Base-by-base conservation (phyloP, 768 basidiomycete genomes). In the Panaeolus cyanescens region DNA sequence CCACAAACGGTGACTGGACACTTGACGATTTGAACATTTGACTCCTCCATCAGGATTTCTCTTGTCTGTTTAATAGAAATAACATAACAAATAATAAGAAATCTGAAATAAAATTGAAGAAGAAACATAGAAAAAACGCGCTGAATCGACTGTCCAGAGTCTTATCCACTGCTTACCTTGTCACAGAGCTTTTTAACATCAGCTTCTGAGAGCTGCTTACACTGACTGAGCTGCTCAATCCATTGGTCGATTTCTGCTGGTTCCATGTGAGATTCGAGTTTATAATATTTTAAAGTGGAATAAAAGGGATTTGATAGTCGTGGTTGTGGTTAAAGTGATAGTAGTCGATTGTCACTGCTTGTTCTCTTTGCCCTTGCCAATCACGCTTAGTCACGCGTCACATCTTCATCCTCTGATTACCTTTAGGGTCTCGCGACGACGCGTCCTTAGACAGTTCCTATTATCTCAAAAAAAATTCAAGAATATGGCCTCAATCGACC, bases 1-100 rank as follows among this genome's bases (percentile, higher is more conserved):
- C 97, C 97, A 72, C 97, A 99, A 62, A 99, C 97, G 54, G 97
- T 99, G 67, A 99, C 97, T 31, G 97, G 97, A 81, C 96, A 99
- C 77, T 92, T 84, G 58, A 99, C 97, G 20, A 96, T 96, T 77
- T 99, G 96, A 1, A 99, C 97, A 74, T 99, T 99, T 32, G 93
- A 95, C 81, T 99, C 97, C 71, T 97, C 96, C 91, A 97, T 96
- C 75, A 99, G 77, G 67, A 99, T 96, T 79, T 99, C 97, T 72
- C 96, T 86, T 58, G 97, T 95, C 97, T 99, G 72, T 4, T 61
- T 69, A 28, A 50, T 50, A 63, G 56, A 65, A 57, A n/a, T 28
- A 58, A 59, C 60, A 15, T 54, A 64, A 65, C 58, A 58, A 32
- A 59, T 40, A 50, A 57, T 53, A 34, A 58, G 54, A 25, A 50